Percentiles rank a stretch among this genome's conserved stretches.
Evolutionary conservation across 2,329 filamentous ascomycete species (phyloP).

Genomic region (Conoideocrella luteorostrata): DNA sequence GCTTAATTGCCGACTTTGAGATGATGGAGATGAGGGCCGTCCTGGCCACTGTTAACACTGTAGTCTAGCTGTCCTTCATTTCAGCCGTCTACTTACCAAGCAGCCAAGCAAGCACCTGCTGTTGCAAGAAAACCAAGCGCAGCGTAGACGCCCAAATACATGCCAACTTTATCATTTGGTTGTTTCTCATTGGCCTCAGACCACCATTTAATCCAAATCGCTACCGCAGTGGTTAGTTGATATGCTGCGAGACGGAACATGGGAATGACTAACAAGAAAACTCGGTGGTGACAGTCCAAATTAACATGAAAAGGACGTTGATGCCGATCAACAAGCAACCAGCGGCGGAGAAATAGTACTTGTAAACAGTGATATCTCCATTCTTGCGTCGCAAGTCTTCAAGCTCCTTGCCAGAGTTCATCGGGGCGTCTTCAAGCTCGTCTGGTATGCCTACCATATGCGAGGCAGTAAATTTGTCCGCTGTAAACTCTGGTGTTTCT

Average conservation of each 20-base stretch:
- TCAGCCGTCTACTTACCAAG: slow-evolving; percentile 10
- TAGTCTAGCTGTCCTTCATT: too few species aligned
- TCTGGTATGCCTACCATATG: too few species aligned
- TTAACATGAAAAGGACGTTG: not conserved
- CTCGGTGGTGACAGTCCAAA: slow-evolving; percentile 6
- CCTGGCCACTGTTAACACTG: too few species aligned
- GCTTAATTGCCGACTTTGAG: too few species aligned
- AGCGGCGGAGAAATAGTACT: slow-evolving; percentile 6
- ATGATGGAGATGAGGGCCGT: too few species aligned
- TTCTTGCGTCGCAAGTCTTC: slow-evolving; percentile 6
- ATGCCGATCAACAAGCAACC: not conserved
- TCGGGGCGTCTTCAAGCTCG: not conserved
- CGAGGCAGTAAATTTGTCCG: too few species aligned
- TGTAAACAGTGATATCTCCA: slow-evolving; percentile 9
- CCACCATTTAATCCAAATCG: slow-evolving; percentile 20
- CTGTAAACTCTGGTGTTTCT: not conserved
- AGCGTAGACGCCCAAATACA: slow-evolving; percentile 16
- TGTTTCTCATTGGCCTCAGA: slow-evolving; percentile 13
- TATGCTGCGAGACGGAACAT: not conserved
- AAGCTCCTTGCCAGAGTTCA: not conserved
- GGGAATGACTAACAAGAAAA: slow-evolving; percentile 6
- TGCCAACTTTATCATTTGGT: slow-evolving; percentile 13
- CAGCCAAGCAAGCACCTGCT: slow-evolving; percentile 10
- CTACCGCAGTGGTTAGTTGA: slow-evolving; percentile 7
- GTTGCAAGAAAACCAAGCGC: slow-evolving; percentile 11